Evolutionary conservation across 2,329 filamentous ascomycete genomes (phyloP).

Genomic region (Aspergillus niger): DNA sequence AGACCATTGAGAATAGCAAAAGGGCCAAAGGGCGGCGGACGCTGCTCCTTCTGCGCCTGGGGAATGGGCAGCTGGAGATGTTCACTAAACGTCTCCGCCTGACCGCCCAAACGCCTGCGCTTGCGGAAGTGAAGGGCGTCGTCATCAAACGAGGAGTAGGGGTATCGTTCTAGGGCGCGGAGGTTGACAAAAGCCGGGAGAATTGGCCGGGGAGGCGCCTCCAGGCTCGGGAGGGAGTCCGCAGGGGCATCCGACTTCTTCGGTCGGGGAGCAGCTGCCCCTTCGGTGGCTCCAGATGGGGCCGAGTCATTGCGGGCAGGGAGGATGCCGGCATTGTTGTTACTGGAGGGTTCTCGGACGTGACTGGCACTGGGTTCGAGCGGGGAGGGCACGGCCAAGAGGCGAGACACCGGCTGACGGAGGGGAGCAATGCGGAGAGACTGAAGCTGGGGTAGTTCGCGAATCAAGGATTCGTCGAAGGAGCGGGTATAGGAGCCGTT

Average conservation of each 20-base stretch:
- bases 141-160: slow-evolving; percentile 44
- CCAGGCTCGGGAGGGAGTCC: slow-evolving; percentile 35
- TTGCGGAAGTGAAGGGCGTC: slow-evolving; percentile 43
- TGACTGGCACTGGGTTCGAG: slow-evolving; percentile 48
- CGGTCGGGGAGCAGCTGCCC: slow-evolving; percentile 34
- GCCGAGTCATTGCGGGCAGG: slow-evolving; percentile 41
- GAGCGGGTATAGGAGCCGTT: slow-evolving; percentile 33
- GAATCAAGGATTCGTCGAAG: slow-evolving; percentile 46
- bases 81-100: slow-evolving; percentile 45
- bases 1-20: slow-evolving; percentile 59
- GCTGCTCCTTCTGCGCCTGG: slow-evolving; percentile 48
- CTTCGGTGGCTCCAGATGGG: slow-evolving; percentile 29
- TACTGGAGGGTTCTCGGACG: slow-evolving; percentile 32
- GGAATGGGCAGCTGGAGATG: slow-evolving; percentile 52
- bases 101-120: slow-evolving; percentile 46
- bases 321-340: slow-evolving; percentile 35
- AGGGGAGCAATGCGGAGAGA: slow-evolving; percentile 51
- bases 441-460: slow-evolving; percentile 45
- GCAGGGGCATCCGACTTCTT: slow-evolving; percentile 37
- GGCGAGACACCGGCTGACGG: slow-evolving; percentile 47
- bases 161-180: slow-evolving; percentile 49
- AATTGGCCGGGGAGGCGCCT: slow-evolving; percentile 43
- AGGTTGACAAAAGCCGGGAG: slow-evolving; percentile 51
- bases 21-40: slow-evolving; percentile 47
- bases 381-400: slow-evolving; percentile 45